Evolutionary conservation across 371 early-diverging fungal genomes (phyloP).

Genomic region (Mortierella sp.): DNA sequence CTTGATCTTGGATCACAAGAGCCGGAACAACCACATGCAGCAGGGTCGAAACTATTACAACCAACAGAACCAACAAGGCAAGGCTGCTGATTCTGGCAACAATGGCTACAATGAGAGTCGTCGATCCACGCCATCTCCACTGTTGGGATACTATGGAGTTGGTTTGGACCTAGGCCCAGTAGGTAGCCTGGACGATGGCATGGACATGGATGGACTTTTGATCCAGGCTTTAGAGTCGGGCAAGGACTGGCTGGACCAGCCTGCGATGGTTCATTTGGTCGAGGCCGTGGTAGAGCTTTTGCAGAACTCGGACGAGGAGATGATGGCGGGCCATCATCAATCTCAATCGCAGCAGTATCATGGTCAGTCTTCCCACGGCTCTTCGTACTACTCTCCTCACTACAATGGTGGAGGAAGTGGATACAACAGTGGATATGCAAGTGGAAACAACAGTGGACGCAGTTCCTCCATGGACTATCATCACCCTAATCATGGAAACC

Average conservation of each 20-base stretch:
- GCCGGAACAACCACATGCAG: conserved; percentile 34
- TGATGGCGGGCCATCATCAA: conserved; percentile 28
- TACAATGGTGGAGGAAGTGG: conserved; percentile 39
- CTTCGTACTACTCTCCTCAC: conserved; percentile 12
- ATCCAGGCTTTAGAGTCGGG: conserved; percentile 48
- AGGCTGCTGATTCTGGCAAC: conserved; percentile 1
- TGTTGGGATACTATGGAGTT: conserved; percentile 50
- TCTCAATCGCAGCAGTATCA: neutral
- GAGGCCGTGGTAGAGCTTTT: conserved; percentile 45
- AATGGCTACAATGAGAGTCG: conserved; percentile 22
- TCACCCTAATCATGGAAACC: conserved; percentile 13
- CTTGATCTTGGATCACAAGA: conserved; percentile 49
- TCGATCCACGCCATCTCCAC: conserved; percentile 45
- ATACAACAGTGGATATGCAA: conserved; percentile 47
- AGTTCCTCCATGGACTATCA: conserved; percentile 35
- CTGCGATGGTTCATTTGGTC: conserved; percentile 47
- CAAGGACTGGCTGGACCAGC: conserved; percentile 54
- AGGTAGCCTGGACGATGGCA: conserved; percentile 17
- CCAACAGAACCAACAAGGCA: conserved; percentile 19
- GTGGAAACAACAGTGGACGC: conserved; percentile 46
- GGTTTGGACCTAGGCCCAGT: conserved; percentile 35
- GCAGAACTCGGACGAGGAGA: conserved; percentile 46
- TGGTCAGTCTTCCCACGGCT: conserved; percentile 5
- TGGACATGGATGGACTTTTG: conserved; percentile 43
- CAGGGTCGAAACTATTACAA: conserved; percentile 18